These are phyloP conservation scores for Colletotrichum somersetense DNA, from an alignment of 2,329 filamentous ascomycete genomes.

Conservation along the genomic window DNA sequence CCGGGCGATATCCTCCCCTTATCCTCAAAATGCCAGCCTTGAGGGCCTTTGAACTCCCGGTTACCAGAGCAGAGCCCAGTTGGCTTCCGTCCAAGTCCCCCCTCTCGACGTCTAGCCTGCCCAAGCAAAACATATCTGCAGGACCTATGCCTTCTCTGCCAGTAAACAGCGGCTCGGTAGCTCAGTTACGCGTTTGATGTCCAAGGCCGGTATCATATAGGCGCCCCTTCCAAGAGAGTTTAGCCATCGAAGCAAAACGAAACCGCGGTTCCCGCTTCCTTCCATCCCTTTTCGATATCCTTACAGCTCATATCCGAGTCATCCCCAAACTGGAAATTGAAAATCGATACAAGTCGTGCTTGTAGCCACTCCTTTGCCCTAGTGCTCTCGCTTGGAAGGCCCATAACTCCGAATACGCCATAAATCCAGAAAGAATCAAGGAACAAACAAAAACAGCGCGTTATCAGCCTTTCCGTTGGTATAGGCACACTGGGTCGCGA, in stretches of 20 bases:
- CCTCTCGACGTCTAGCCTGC: not conserved
- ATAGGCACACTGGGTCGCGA: too few relatives aligned
- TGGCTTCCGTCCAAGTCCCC: not conserved
- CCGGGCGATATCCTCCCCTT: not conserved
- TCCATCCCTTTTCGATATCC: not conserved
- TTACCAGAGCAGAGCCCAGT: not conserved
- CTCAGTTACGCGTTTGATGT: not conserved
- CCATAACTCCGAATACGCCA: not conserved
- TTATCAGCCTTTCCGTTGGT: not conserved
- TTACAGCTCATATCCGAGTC: not conserved
- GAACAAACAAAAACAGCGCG: not conserved
- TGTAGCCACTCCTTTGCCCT: not conserved
- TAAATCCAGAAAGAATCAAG: not conserved
- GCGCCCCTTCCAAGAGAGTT: not conserved
- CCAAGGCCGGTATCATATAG: not conserved
- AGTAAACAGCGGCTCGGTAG: not conserved
- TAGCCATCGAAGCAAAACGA: not conserved
- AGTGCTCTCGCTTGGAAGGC: not conserved
- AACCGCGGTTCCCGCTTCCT: too few relatives aligned
- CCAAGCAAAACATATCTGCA: not conserved
- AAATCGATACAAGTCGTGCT: not conserved
- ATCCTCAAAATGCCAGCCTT: not conserved
- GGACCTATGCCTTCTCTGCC: not conserved
- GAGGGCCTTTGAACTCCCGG: too few relatives aligned
- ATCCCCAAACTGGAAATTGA: not conserved